phyloP scores from a whole-genome alignment of 345 rosid species.

The Salix dunnii region DNA sequence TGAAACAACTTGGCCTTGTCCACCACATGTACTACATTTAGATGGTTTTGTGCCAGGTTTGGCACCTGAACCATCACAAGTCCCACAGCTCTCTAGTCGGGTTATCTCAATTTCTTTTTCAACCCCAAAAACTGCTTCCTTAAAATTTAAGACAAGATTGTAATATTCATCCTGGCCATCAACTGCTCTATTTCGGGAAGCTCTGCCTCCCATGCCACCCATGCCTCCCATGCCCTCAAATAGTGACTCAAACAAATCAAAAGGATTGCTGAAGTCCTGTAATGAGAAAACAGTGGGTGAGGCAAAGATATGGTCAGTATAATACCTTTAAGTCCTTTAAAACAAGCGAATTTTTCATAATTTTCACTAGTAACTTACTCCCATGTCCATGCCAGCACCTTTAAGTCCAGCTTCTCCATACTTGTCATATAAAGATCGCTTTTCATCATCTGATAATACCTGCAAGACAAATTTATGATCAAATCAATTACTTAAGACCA shows the following conservation, averaged over 20 bases:
- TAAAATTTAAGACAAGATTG: conserved; percentile 68
- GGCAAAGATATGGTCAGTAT: not conserved
- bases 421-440: conserved; percentile 86
- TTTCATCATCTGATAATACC: conserved; percentile 97
- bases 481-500: conserved; percentile 4
- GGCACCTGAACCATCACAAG: conserved; percentile 90
- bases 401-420: conserved; percentile 97
- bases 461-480: conserved; percentile 28
- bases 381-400: conserved; percentile 95
- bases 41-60: conserved; percentile 80
- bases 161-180: conserved; percentile 94
- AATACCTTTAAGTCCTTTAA: not conserved
- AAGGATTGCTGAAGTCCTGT: conserved; percentile 96
- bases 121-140: conserved; percentile 91
- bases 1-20: conserved; percentile 94
- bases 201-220: conserved; percentile 68
- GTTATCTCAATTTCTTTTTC: conserved; percentile 94
- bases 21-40: conserved; percentile 83
- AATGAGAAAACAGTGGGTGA: conserved; percentile 10
- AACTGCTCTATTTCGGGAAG: conserved; percentile 69
- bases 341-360: not conserved
- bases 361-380: conserved; percentile 52
- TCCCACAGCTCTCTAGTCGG: conserved; percentile 78
- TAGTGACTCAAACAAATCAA: conserved; percentile 83
- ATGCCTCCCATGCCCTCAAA: conserved; percentile 77